A percentile compares a stretch with the other conserved stretches of the same genome.
Conservation (phyloP, 208 protist genomes). For the Trypanosoma lewisi region DNA sequence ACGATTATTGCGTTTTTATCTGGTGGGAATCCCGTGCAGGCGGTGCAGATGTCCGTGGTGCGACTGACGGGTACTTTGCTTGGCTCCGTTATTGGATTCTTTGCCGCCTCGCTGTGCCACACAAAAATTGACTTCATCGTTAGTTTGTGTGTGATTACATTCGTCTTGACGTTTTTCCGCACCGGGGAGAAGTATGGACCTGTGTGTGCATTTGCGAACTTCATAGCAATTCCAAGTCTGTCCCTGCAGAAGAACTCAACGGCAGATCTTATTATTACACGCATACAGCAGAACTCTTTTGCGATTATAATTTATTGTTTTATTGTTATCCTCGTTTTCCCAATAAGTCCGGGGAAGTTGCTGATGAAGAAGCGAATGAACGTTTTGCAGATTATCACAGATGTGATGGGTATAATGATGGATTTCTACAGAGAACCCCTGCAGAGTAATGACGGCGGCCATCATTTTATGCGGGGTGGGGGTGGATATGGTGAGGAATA, state of each 20-base stretch:
- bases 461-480: conserved; percentile 5
- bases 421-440: conserved; percentile 47
- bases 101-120: conserved; percentile 51
- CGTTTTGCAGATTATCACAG: conserved; percentile 40
- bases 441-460: conserved; percentile 25
- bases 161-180: conserved; percentile 71
- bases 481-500: not conserved
- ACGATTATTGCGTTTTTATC: conserved; percentile 81
- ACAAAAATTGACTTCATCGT: conserved; percentile 44
- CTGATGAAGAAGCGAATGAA: conserved; percentile 56
- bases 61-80: conserved; percentile 68
- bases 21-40: conserved; percentile 71
- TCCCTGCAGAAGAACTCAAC: conserved; percentile 22
- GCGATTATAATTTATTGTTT: conserved; percentile 81
- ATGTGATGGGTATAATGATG: conserved; percentile 42
- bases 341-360: conserved; percentile 56
- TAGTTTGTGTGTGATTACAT: conserved; percentile 64
- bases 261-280: conserved; percentile 52
- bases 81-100: conserved; percentile 72
- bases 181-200: conserved; percentile 46
- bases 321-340: conserved; percentile 60
- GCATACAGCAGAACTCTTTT: conserved; percentile 86
- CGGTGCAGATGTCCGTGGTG: conserved; percentile 53
- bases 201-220: conserved; percentile 74
- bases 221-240: conserved; percentile 60